Conservation (phyloP, 805 yeast genomes). For the Suhomyces canberraensis region DNA sequence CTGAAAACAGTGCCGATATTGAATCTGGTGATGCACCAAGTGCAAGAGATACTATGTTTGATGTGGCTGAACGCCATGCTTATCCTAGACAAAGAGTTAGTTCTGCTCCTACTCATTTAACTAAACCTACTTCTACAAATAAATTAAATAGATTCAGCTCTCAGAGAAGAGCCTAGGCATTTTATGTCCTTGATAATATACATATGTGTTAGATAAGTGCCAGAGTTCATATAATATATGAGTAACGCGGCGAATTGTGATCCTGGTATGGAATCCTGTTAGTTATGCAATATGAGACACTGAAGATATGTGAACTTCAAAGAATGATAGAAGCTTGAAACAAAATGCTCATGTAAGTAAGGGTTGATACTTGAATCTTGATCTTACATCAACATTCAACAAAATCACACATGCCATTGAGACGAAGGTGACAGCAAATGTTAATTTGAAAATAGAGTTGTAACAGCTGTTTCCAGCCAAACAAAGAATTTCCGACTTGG, state of each 20-base stretch:
- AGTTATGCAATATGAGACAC: too few relatives aligned
- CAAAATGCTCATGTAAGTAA: too few relatives aligned
- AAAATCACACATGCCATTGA: conserved; percentile 18
- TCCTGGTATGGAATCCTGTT: too few relatives aligned
- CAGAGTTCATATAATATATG: too few relatives aligned
- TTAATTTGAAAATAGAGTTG: conserved; percentile 39
- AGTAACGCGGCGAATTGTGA: too few relatives aligned
- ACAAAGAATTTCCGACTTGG: conserved; percentile 19
- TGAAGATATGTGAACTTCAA: too few relatives aligned
- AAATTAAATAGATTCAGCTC: conserved; percentile 10
- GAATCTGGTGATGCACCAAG: conserved; percentile 10
- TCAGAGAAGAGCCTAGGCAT: conserved; percentile 7
- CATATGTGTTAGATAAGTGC: too few relatives aligned
- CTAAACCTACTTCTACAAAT: conserved; percentile 5
- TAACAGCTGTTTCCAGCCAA: conserved; percentile 41
- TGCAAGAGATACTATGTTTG: conserved; percentile 7
- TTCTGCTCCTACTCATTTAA: conserved; percentile 9
- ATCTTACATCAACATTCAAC: conserved; percentile 1
- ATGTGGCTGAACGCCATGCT: conserved; percentile 14
- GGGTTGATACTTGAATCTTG: too few relatives aligned
- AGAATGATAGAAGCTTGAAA: too few relatives aligned
- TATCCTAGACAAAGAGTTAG: conserved; percentile 13
- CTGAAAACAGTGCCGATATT: conserved; percentile 20
- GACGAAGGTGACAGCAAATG: conserved; percentile 31
- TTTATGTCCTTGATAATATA: too few relatives aligned